These are phyloP conservation scores for Diospyros kaki DNA, from an alignment of 148 eudicot species.

Conservation along the genomic window DNA sequence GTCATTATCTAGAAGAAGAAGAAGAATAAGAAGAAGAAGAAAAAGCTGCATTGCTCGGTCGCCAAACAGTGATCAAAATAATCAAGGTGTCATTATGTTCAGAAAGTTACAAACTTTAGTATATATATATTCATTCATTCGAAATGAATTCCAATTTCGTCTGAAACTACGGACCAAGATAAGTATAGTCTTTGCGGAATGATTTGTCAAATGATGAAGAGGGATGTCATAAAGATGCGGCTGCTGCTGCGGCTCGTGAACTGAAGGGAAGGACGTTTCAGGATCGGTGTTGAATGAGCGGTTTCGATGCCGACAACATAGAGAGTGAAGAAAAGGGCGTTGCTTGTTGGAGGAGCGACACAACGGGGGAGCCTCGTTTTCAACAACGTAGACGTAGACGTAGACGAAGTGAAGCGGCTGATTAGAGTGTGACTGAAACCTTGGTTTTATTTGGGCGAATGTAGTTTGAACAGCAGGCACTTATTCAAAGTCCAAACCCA, in stretches of 20 bases:
- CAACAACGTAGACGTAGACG: slow-evolving; percentile 14
- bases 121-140: background rate
- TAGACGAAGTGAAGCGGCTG: background rate
- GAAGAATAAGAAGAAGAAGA: background rate
- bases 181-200: background rate
- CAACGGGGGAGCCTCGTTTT: slow-evolving; percentile 33
- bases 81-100: background rate
- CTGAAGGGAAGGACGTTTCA: background rate
- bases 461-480: slow-evolving; percentile 63
- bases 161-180: background rate
- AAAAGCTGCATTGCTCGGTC: too few relatives aligned
- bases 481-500: slow-evolving; percentile 51
- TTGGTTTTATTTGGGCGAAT: background rate
- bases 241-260: slow-evolving; percentile 7
- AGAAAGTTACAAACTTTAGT: too few relatives aligned
- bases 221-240: too few relatives aligned
- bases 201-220: background rate
- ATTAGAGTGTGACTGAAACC: background rate
- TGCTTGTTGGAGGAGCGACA: slow-evolving; percentile 32
- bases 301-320: slow-evolving; percentile 14
- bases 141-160: background rate
- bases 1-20: background rate
- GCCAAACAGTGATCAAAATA: background rate
- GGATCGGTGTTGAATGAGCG: slow-evolving; percentile 14
- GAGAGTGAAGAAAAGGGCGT: slow-evolving; percentile 24